phyloP scores from a whole-genome alignment of 2,329 filamentous ascomycete species.

The Curvularia verruculosa region DNA sequence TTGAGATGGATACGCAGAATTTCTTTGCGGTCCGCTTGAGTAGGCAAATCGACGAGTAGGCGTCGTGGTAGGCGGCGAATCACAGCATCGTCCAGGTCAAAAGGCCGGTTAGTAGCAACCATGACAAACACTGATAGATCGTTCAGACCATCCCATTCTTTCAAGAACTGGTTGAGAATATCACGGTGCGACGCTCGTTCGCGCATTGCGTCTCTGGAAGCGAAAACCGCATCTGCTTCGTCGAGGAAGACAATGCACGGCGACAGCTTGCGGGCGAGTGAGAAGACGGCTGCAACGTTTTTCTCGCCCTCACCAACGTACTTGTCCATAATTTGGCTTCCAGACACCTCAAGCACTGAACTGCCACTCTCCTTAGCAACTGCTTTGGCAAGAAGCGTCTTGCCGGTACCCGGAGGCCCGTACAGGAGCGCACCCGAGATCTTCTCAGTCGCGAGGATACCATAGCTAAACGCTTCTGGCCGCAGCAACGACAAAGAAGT shows the following conservation, averaged over 20 bases:
- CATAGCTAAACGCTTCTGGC: slow-evolving; percentile 95
- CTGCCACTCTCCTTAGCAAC: slow-evolving; percentile 70
- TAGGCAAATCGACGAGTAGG: slow-evolving; percentile 74
- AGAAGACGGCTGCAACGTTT: slow-evolving; percentile 89
- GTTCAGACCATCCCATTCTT: slow-evolving; percentile 95
- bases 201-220: slow-evolving; percentile 70
- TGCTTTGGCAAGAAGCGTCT: slow-evolving; percentile 66
- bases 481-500: slow-evolving; percentile 85
- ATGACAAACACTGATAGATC: slow-evolving; percentile 89
- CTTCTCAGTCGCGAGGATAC: slow-evolving; percentile 86
- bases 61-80: slow-evolving; percentile 76
- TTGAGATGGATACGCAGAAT: slow-evolving; percentile 75
- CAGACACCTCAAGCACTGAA: slow-evolving; percentile 80
- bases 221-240: slow-evolving; percentile 92
- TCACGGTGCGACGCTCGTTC: slow-evolving; percentile 78
- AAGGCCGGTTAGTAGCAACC: slow-evolving; percentile 95
- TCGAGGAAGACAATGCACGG: slow-evolving; percentile 97
- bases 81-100: slow-evolving; percentile 89
- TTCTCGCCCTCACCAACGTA: slow-evolving; percentile 97
- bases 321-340: slow-evolving; percentile 92
- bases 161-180: slow-evolving; percentile 94
- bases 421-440: slow-evolving; percentile 90
- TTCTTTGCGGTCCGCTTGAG: slow-evolving; percentile 67
- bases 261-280: slow-evolving; percentile 84
- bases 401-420: slow-evolving; percentile 78